Percentiles rank a stretch among this genome's conserved stretches.
These are phyloP conservation scores for Chalara sp. DNA, from an alignment of 2,329 filamentous ascomycete species.

Conservation along the genomic window DNA sequence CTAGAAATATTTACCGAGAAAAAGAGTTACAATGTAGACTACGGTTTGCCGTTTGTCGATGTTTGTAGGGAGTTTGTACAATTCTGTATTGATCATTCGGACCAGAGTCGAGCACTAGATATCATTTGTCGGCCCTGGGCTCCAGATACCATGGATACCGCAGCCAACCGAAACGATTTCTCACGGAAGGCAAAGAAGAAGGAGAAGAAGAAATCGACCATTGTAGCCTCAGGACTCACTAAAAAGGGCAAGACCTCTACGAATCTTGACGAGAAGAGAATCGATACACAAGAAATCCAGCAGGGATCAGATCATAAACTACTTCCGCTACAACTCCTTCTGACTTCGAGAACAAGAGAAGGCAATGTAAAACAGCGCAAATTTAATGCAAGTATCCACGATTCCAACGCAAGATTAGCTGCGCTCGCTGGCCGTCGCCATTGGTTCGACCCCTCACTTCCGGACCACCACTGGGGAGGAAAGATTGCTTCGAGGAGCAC, in stretches of 20 bases:
- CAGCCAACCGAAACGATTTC: not conserved
- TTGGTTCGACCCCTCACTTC: too few species aligned
- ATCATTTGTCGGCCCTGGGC: conserved; percentile 35
- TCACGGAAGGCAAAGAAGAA: conserved; percentile 1
- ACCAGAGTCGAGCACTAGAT: conserved; percentile 27
- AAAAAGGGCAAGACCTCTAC: too few species aligned
- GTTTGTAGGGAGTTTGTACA: conserved; percentile 30
- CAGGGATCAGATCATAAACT: too few species aligned
- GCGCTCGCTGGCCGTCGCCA: too few species aligned
- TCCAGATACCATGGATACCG: conserved; percentile 2
- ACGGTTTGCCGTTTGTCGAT: conserved; percentile 24
- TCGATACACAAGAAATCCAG: too few species aligned
- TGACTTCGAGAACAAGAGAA: conserved; percentile 27
- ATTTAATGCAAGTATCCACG: too few species aligned
- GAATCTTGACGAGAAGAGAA: too few species aligned
- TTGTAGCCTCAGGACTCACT: conserved; percentile 17
- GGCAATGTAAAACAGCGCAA: conserved; percentile 12
- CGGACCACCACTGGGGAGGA: too few species aligned
- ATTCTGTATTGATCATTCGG: conserved; percentile 23
- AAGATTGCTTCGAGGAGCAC: too few species aligned
- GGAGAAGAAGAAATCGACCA: conserved; percentile 19
- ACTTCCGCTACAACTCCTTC: too few species aligned
- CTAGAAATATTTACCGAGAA: conserved; percentile 16
- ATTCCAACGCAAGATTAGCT: too few species aligned
- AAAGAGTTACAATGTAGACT: conserved; percentile 28